phyloP scores from a whole-genome alignment of 2,329 filamentous ascomycete species.

The Magnaporthiopsis incrustans region DNA sequence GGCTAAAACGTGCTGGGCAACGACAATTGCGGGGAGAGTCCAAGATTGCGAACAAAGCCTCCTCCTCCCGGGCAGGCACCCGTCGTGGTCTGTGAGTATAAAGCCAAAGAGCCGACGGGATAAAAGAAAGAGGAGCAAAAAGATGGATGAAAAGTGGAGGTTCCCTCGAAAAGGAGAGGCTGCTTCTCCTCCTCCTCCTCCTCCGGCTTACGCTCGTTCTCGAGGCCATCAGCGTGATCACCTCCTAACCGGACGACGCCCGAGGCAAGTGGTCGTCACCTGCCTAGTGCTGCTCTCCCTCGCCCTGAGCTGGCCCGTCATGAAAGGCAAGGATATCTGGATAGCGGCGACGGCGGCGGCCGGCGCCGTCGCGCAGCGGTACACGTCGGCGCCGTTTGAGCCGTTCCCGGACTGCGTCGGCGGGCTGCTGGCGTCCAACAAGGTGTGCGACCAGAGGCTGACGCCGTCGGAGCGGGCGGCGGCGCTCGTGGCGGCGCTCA shows the following conservation, averaged over 20 bases:
- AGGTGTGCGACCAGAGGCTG: conserved; percentile 22
- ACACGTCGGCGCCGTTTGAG: not conserved
- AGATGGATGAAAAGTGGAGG: not conserved
- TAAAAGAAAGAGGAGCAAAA: not conserved
- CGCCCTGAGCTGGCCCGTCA: not conserved
- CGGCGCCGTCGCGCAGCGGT: not conserved
- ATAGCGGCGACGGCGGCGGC: not conserved
- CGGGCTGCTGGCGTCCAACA: conserved; percentile 24
- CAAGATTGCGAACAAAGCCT: not conserved
- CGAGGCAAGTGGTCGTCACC: not conserved
- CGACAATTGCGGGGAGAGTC: not conserved
- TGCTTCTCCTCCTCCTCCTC: not conserved
- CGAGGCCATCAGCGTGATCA: not conserved
- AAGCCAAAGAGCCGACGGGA: not conserved
- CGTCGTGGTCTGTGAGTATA: not conserved
- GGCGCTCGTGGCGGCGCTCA: conserved; percentile 23
- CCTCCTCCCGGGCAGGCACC: too few relatives aligned
- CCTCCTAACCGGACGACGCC: too few relatives aligned
- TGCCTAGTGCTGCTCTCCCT: not conserved
- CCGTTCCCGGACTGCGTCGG: conserved; percentile 24
- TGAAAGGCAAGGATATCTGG: not conserved
- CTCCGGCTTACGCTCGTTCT: too few relatives aligned
- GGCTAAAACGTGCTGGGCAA: not conserved
- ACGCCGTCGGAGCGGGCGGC: conserved; percentile 21
- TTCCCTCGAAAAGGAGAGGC: not conserved